These are phyloP conservation scores for Flaveria ramosissima DNA, from an alignment of 129 eudicot genomes.

Conservation along the genomic window DNA sequence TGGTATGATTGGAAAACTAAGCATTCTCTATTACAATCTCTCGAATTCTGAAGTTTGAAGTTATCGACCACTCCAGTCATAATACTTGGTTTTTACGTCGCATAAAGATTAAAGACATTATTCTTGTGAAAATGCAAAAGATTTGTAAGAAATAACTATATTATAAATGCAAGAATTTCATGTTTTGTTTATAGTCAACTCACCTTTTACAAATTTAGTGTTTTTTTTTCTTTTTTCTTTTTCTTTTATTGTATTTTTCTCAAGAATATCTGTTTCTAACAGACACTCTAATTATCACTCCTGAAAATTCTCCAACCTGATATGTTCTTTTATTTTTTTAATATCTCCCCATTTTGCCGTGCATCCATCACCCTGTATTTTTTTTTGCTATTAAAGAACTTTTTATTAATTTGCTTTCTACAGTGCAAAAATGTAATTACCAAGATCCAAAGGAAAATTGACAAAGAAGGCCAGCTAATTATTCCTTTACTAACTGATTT, in stretches of 20 bases:
- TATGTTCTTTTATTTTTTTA: background rate
- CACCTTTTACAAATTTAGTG: background rate
- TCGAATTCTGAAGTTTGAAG: too few species aligned
- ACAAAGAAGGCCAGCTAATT: constrained; percentile 79
- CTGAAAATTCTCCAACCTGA: background rate
- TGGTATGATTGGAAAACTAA: too few species aligned
- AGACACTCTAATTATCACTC: background rate
- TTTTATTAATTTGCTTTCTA: constrained; percentile 25
- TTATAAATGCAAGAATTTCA: too few species aligned
- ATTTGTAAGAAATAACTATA: too few species aligned
- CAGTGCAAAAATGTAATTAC: constrained; percentile 86
- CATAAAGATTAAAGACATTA: too few species aligned
- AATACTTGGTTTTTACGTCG: too few species aligned
- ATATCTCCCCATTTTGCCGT: background rate
- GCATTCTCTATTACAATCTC: too few species aligned
- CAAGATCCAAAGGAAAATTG: constrained; percentile 78
- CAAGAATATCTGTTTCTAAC: background rate
- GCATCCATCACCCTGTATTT: background rate
- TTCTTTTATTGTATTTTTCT: too few species aligned
- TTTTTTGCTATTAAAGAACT: background rate
- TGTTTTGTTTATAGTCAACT: background rate
- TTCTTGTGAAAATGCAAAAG: too few species aligned
- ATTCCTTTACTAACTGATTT: constrained; percentile 80
- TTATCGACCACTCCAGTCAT: too few species aligned
- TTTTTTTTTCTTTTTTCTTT: background rate